phyloP scores from a whole-genome alignment of 2,329 filamentous ascomycete species.

The Claviceps pazoutovae region DNA sequence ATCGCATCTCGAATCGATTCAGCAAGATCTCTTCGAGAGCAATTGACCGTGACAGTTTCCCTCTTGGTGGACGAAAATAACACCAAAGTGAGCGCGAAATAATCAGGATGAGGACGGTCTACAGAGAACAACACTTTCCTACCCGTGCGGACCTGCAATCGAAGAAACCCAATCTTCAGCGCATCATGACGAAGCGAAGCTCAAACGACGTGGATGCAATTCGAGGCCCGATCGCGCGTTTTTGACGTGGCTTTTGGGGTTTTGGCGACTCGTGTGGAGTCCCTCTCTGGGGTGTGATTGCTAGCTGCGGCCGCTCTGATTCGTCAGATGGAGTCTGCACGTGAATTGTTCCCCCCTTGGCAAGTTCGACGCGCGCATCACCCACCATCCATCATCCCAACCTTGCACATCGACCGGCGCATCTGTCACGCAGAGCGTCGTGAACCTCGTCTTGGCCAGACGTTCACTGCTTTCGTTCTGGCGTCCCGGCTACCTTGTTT shows the following conservation, averaged over 20 bases:
- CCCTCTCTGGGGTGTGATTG: neutral
- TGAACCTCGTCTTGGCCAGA: neutral
- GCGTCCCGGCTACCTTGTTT: neutral
- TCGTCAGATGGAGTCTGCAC: constrained; percentile 2
- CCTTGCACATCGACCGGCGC: constrained; percentile 3
- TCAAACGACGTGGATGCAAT: neutral
- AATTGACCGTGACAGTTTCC: neutral
- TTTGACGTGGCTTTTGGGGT: neutral
- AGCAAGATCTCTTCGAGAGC: neutral
- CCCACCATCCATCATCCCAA: constrained; percentile 3
- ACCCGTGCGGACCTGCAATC: neutral
- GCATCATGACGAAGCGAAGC: neutral
- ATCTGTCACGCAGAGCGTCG: constrained; percentile 2
- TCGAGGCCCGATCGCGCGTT: constrained; percentile 1
- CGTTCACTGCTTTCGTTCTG: neutral
- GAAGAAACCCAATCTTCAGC: neutral
- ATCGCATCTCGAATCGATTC: neutral
- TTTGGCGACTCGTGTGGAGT: constrained; percentile 3
- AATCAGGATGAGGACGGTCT: neutral
- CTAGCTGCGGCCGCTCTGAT: constrained; percentile 1
- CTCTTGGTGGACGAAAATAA: neutral
- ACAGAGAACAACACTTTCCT: neutral
- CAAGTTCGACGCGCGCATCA: constrained; percentile 6
- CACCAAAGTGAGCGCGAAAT: constrained; percentile 2
- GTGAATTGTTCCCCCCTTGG: constrained; percentile 1